Base-by-base conservation (phyloP, 2,329 filamentous ascomycete species). In the Cordyceps farinosa region DNA sequence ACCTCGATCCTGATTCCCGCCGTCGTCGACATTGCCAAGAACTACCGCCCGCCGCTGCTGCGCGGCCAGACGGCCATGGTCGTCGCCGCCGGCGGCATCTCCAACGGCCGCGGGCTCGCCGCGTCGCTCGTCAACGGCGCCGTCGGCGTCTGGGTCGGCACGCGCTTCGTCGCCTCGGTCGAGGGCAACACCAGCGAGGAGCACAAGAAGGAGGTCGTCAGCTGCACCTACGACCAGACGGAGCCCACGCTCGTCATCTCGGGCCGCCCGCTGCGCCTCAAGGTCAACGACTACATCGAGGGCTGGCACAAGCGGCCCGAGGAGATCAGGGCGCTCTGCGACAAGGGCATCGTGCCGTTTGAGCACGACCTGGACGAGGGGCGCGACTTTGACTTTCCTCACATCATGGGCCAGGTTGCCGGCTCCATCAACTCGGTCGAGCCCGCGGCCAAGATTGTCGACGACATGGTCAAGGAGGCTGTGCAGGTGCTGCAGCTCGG, bases 331-430 rank as follows among this genome's bases (percentile, higher is more conserved):
- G 83, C 86, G 74, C 79, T 97, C 73, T 93, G 90, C 40, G 87
- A 88, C 42, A 80, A 82, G 68, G 94, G 94, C 0, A 77, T 96
- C 36, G 88, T 96, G 65, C 94, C 94, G 1, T 80, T 97, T 66
- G 86, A 89, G 77, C 82, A 91, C 72, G 94, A 98, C 72, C 80
- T 97, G 70, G 91, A 96, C 56, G 83, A 92, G 61, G 90, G 89
- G 1, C 88, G 87, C 62, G 92, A 97, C 47, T 80, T 96, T 13
- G 94, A 97, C 71, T 80, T 90, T 62, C 94, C 94, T 13, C 92
- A 94, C 76, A 74, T 97, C 71, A 97, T 97, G 94, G 94, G 94
- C 1, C 92, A 97, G 78, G 93, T 97, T 9, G 90, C 92, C 1
- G 93, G 90, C 1, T 83, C 88, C 1, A 90, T 97, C 63, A 76